Percentiles rank a stretch among this genome's conserved stretches.
These are phyloP conservation scores for Cordyceps fumosorosea DNA, from an alignment of 2,329 filamentous ascomycete genomes.

Conservation along the genomic window DNA sequence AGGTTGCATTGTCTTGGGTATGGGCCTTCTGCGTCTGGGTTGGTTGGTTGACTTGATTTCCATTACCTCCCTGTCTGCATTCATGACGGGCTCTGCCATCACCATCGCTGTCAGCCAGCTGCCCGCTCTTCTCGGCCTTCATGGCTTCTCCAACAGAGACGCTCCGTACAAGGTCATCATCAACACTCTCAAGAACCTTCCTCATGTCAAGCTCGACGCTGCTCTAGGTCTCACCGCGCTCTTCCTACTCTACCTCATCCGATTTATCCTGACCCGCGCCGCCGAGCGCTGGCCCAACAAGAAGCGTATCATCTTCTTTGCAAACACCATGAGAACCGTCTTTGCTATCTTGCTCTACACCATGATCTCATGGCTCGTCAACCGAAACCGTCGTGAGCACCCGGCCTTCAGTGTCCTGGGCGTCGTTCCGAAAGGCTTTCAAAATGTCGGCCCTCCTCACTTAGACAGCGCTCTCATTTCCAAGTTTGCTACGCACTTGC, in stretches of 20 bases:
- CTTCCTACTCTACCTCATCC: constrained; percentile 68
- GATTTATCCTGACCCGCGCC: constrained; percentile 54
- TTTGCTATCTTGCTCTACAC: constrained; percentile 92
- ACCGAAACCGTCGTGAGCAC: constrained; percentile 57
- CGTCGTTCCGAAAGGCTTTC: constrained; percentile 64
- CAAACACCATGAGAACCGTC: constrained; percentile 81
- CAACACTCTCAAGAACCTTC: constrained; percentile 69
- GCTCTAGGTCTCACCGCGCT: constrained; percentile 83
- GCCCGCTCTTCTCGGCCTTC: constrained; percentile 73
- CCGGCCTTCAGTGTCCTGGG: constrained; percentile 70
- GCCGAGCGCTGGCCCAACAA: constrained; percentile 64
- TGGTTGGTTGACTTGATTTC: constrained; percentile 94
- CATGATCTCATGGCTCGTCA: constrained; percentile 79
- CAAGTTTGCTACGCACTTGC: constrained; percentile 57
- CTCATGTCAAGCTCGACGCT: constrained; percentile 65
- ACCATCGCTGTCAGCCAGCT: constrained; percentile 83
- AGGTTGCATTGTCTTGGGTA: constrained; percentile 67
- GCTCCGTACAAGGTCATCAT: constrained; percentile 79
- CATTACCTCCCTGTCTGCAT: constrained; percentile 81
- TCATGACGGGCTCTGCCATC: constrained; percentile 94
- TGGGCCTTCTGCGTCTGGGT: constrained; percentile 74
- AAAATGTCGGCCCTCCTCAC: constrained; percentile 16
- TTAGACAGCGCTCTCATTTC: constrained; percentile 12
- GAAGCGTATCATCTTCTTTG: constrained; percentile 78
- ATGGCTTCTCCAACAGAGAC: constrained; percentile 65